Base-by-base conservation (phyloP, 2,329 filamentous ascomycete species). In the Diaporthe sp. region DNA sequence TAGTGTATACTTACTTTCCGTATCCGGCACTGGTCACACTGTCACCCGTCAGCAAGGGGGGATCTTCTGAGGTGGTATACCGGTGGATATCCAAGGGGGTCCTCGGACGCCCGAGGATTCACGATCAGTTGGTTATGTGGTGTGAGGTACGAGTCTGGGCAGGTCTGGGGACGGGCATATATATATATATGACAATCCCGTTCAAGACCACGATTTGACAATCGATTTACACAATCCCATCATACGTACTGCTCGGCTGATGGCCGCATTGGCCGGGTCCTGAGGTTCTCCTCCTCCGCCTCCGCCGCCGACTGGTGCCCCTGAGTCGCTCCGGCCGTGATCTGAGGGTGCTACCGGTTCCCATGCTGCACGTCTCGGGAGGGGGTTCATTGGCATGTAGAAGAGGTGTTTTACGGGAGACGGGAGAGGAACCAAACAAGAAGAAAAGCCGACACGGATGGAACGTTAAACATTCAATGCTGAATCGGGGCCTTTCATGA, bases 11-110 rank as follows among this genome's bases (percentile, higher is more conserved):
- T 78, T 75, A 82, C 83, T 82, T 84, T 84, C 76, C 83, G 79
- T 19, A 83, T 77, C 35, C 83, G 81, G 75, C 83, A 84, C 77
- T 84, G 82, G 76, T 84, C 83, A 77, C 83, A 84, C 83, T 84
- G 63, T 58, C 39, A 47, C 15, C 44, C 44, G 44, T 66, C 30
- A 66, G 63, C 63, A 51, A 66, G 44, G 63, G 58, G 22, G 58
- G 37, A n/a, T 32, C 19, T 15, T 51, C 13, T 51, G 44, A 66
- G 63, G 63, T 66, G 63, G 63, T 66, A 66, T 66, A 50, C 42
- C 63, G 30, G 63, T 66, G 63, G 63, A 39, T 66, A 66, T 66
- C 27, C 22, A 50, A 35, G 63, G 59, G 63, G n/a, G 56, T 70
- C 63, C 63, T 66, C 63, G 63, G 63, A 66, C 63, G 32, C 63